Percentiles rank a stretch among this genome's conserved stretches.
Evolutionary conservation across 169 alveolate genomes (phyloP).

Genomic region (Theileria parva): DNA sequence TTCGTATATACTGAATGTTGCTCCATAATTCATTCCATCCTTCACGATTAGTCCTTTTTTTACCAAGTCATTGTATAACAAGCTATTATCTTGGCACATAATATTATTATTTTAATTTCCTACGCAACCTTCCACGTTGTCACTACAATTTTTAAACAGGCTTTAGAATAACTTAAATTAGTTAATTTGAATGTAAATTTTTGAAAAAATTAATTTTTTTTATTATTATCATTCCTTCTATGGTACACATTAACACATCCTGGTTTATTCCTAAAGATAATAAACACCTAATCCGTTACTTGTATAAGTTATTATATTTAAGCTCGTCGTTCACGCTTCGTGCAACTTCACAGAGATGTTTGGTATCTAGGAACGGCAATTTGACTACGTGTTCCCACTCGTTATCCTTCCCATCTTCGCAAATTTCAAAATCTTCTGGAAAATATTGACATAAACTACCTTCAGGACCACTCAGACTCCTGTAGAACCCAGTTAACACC

Average conservation of each 20-base stretch:
- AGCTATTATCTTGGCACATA: slow-evolving; percentile 41
- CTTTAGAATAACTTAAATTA: neutral
- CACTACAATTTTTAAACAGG: neutral
- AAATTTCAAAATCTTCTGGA: slow-evolving; percentile 63
- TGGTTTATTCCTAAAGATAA: slow-evolving; percentile 37
- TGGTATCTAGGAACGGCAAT: slow-evolving; percentile 62
- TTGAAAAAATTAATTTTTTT: neutral
- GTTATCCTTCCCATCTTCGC: slow-evolving; percentile 56
- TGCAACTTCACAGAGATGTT: slow-evolving; percentile 46
- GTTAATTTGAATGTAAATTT: neutral
- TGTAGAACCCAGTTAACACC: neutral
- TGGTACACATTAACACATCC: slow-evolving; percentile 60
- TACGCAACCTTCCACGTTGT: neutral
- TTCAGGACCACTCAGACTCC: slow-evolving; percentile 21
- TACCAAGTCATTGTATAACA: slow-evolving; percentile 29
- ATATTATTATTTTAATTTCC: neutral
- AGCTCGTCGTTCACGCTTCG: slow-evolving; percentile 57
- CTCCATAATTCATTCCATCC: slow-evolving; percentile 64
- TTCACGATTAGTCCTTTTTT: slow-evolving; percentile 34
- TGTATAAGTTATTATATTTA: slow-evolving; percentile 43
- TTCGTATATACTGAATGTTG: slow-evolving; percentile 38
- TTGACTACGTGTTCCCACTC: slow-evolving; percentile 71
- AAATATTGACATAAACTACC: slow-evolving; percentile 61
- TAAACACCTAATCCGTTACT: slow-evolving; percentile 9
- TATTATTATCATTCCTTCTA: neutral